Evolutionary conservation across 2,329 filamentous ascomycete species (phyloP).

Genomic region (Exserohilum turcica): DNA sequence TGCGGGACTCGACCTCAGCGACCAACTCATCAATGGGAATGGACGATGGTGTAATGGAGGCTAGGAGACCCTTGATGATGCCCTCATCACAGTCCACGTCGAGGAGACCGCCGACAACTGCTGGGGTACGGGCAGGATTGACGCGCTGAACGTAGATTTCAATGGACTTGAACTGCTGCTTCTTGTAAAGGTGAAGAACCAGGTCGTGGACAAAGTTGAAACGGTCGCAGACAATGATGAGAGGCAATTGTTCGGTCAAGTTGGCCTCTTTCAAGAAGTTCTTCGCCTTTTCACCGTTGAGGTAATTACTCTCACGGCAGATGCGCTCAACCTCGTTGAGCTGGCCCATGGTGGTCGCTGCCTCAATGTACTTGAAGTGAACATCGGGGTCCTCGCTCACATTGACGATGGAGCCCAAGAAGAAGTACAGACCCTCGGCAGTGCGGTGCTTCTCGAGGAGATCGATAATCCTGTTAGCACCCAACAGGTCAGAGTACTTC

Average conservation of each 20-base stretch:
- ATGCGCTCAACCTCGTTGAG: conserved; percentile 96
- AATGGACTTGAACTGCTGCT: conserved; percentile 98
- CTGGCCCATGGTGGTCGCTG: conserved; percentile 90
- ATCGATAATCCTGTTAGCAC: conserved; percentile 84
- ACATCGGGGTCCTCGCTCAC: conserved; percentile 94
- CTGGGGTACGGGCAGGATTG: conserved; percentile 87
- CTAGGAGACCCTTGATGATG: conserved; percentile 91
- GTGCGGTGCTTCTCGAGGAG: conserved; percentile 98
- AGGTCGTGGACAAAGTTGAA: conserved; percentile 98
- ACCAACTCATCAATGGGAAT: conserved; percentile 96
- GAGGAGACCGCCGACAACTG: conserved; percentile 88
- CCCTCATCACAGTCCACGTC: conserved; percentile 97
- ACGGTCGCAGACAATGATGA: conserved; percentile 99
- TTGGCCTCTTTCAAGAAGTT: conserved; percentile 98
- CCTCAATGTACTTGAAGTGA: conserved; percentile 99
- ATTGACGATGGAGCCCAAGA: conserved; percentile 97
- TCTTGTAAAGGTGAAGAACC: conserved; percentile 96
- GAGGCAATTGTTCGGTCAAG: conserved; percentile 86
- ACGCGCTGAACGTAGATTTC: conserved; percentile 98
- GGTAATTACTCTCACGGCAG: conserved; percentile 88
- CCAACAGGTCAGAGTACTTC: conserved; percentile 95
- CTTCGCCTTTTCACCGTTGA: conserved; percentile 95
- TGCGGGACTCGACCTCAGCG: conserved; percentile 90
- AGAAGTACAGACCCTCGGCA: conserved; percentile 95
- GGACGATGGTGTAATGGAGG: conserved; percentile 79